Evolutionary conservation across 2,329 filamentous ascomycete species (phyloP).

Genomic region (Alternaria angustiovoidea): DNA sequence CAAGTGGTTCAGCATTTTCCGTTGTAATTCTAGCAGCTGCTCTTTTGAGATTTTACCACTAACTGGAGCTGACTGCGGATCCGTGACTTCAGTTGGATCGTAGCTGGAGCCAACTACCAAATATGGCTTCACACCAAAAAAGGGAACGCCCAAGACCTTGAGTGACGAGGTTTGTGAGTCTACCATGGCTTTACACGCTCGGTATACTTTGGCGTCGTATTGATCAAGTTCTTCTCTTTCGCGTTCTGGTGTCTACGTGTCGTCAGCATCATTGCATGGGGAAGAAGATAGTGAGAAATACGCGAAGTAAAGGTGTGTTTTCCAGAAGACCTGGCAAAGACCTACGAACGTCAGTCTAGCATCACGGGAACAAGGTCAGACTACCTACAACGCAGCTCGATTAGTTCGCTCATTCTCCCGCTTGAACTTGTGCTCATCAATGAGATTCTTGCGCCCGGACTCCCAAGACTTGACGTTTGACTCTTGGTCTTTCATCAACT

Average conservation of each 20-base stretch:
- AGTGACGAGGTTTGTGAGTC: slow-evolving; percentile 65
- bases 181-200: slow-evolving; percentile 66
- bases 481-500: slow-evolving; percentile 70
- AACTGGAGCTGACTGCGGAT: background rate
- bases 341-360: slow-evolving; percentile 21
- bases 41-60: slow-evolving; percentile 35
- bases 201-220: slow-evolving; percentile 70
- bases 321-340: slow-evolving; percentile 40
- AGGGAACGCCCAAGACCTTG: slow-evolving; percentile 58
- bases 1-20: slow-evolving; percentile 49
- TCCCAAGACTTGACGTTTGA: slow-evolving; percentile 70
- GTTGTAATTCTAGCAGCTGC: slow-evolving; percentile 42
- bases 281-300: slow-evolving; percentile 6
- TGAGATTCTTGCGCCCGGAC: slow-evolving; percentile 59
- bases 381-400: slow-evolving; percentile 63
- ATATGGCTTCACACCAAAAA: slow-evolving; percentile 40
- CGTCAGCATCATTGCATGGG: background rate
- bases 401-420: slow-evolving; percentile 63
- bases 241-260: slow-evolving; percentile 54
- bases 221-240: slow-evolving; percentile 63
- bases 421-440: slow-evolving; percentile 61
- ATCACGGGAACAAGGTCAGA: background rate
- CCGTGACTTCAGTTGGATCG: slow-evolving; percentile 12
- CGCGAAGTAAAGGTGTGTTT: slow-evolving; percentile 32
- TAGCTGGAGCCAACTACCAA: slow-evolving; percentile 35